These are phyloP conservation scores for Paramecium pentaurelia DNA, from an alignment of 73 alveolate genomes.

Conservation along the genomic window DNA sequence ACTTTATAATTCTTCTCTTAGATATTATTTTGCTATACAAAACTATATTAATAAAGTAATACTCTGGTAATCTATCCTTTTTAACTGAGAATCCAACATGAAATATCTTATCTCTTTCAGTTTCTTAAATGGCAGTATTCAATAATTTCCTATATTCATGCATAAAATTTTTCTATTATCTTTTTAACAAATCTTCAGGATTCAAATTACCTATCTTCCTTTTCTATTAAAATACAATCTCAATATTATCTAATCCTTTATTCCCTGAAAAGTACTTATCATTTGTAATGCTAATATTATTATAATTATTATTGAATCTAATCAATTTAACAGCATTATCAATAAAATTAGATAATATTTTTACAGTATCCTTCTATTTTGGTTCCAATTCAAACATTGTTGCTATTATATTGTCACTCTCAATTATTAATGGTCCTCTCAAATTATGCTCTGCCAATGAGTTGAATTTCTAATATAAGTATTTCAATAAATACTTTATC, in stretches of 20 bases:
- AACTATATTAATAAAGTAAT: constrained; percentile 12
- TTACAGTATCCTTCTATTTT: constrained; percentile 20
- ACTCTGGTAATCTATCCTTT: constrained; percentile 56
- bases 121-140: neutral
- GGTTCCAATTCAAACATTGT: neutral
- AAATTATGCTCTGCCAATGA: constrained; percentile 1
- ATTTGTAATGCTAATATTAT: neutral
- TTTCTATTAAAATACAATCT: neutral
- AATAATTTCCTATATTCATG: neutral
- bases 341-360: constrained; percentile 19
- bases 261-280: neutral
- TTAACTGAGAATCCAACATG: constrained; percentile 55
- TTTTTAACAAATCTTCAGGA: constrained; percentile 4
- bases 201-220: neutral
- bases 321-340: constrained; percentile 15
- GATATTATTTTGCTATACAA: constrained; percentile 28
- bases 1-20: neutral
- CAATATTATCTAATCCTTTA: neutral
- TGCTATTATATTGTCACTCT: constrained; percentile 24
- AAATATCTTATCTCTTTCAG: constrained; percentile 35
- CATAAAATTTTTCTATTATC: neutral
- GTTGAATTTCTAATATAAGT: neutral
- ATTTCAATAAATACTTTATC: neutral
- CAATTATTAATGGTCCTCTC: constrained; percentile 49
- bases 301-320: constrained; percentile 34